Evolutionary conservation across 192 early-diverging fungal species (phyloP), one percentile per base, ranked within the genome.

Genomic region (Backusella mclennaniae): DNA sequence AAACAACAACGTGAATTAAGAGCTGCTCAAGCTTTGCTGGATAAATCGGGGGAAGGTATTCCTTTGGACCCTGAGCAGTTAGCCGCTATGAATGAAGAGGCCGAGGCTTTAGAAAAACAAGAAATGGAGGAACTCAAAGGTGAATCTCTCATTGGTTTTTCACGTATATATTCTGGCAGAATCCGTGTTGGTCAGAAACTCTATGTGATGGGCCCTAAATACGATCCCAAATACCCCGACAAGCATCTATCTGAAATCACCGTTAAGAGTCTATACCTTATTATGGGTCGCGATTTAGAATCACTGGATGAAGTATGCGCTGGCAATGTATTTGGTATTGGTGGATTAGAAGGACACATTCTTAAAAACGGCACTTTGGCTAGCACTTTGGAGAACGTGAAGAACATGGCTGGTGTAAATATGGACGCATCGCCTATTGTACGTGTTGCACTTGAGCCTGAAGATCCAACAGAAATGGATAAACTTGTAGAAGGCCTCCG

Each of bases 251-350:
- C 91, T 35, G 88, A 96, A 78, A 84, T 97, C 29, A 92, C 83
- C 0, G 89, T 99, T 38, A 82, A 93, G 42, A 87, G 85, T 39
- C 83, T 99, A 49, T 99, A 96, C 68, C 86, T 99, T 87, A 89
- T 99, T 82, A 99, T 99, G 98, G 98, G 98, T 6, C 87, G 96
- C 35, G 98, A 99, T 53, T 82, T 99, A 68, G 90, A 95, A 75
- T 85, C 84, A 21, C 76, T 99, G 76, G 82, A 89, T 12, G 88
- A 92, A 75, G 98, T 98, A 0, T 91, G 94, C 0, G 98, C 98
- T 12, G 98, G 98, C 11, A 97, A 97, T 83, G 92, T 99, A 4
- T 98, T 98, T 87, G 98, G 95, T 31, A 95, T 99, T 76, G 92
- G 91, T 38, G 93, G 93, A 2, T 83, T 98, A 36, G 94, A 93